phyloP scores from a whole-genome alignment of 2,329 filamentous ascomycete species.

The Cladobotryum protrusum region DNA sequence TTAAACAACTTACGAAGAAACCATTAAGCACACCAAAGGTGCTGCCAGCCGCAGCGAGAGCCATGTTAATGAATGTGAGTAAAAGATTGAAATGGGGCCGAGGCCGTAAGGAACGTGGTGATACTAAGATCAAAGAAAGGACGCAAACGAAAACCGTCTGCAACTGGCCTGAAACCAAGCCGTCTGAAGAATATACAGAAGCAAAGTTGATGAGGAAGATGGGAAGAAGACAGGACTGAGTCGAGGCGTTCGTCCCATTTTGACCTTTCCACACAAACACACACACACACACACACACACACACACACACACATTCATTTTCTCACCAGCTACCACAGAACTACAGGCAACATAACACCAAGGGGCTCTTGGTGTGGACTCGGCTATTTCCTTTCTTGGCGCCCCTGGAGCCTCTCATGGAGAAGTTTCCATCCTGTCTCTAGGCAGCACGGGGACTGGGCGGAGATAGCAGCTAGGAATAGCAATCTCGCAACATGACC shows the following conservation, averaged over 20 bases:
- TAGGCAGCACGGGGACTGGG: too few species aligned
- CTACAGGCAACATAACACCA: conserved; percentile 8
- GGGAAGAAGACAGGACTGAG: conserved; percentile 7
- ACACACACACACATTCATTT: not conserved
- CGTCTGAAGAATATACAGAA: conserved; percentile 22
- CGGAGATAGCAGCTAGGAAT: not conserved
- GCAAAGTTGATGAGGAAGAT: conserved; percentile 29
- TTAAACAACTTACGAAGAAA: conserved; percentile 31
- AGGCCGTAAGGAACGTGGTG: conserved; percentile 29
- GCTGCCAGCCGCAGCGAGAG: conserved; percentile 20
- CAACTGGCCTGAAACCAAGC: conserved; percentile 26
- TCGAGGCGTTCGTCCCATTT: conserved; percentile 10
- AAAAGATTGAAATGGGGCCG: conserved; percentile 30
- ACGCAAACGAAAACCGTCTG: conserved; percentile 32
- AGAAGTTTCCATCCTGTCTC: not conserved
- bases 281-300: conserved; percentile 7
- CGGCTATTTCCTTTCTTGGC: conserved; percentile 20
- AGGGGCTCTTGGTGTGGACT: conserved; percentile 10
- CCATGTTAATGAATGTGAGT: conserved; percentile 16
- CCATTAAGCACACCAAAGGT: conserved; percentile 30
- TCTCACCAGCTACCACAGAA: not conserved
- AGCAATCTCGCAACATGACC: conserved; percentile 7
- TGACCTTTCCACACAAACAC: conserved; percentile 1
- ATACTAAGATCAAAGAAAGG: conserved; percentile 32
- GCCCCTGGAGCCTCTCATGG: conserved; percentile 7